Base-by-base conservation (phyloP, 192 early-diverging fungal genomes). In the Linnemannia schmuckeri region DNA sequence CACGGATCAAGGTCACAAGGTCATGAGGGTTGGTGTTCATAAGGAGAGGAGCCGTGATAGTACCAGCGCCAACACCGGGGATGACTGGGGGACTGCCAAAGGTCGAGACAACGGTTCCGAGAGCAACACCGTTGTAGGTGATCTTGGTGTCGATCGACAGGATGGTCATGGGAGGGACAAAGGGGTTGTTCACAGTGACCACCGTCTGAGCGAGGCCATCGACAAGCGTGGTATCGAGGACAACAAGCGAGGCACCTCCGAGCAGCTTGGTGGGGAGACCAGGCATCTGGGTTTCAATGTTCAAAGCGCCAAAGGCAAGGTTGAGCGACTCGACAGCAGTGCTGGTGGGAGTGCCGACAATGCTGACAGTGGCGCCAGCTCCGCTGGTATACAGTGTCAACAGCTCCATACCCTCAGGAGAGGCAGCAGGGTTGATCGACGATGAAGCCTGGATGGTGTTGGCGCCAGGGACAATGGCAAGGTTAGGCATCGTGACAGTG, bases 101-200 rank as follows among this genome's bases (percentile, higher is more conserved):
- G 69, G 88, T 90, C 69, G 84, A 57, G 38, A 88, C 68, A 37
- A 91, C 86, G 30, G 76, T 85, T 41, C 90, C 91, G 17, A 91
- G 57, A 33, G 80, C 73, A 46, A 85, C 72, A 37, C 87, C 89
- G 5, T 83, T 30, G 76, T 80, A 90, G 4, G 77, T 84, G 30
- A 88, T 85, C 22, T n/a, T n/a, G n/a, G n/a, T n/a, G n/a, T n/a
- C n/a, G n/a, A n/a, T n/a, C n/a, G n/a, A n/a, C n/a, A n/a, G 61
- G 66, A 92, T 91, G 15, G 70, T 74, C 37, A 92, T 69, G 37
- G 80, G 77, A 71, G 90, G 86, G 46, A 74, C 79, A 70, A 92
- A 91, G 38, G 91, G 91, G 82, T 92, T 89, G 27, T 84, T 78
- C 37, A 92, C 81, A 12, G 83, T 74, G 47, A 92, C 88, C 20